A percentile compares a stretch with the other conserved stretches of the same genome.
Evolutionary conservation across 345 rosid species (phyloP).

Genomic region (Melaleuca quinquenervia): DNA sequence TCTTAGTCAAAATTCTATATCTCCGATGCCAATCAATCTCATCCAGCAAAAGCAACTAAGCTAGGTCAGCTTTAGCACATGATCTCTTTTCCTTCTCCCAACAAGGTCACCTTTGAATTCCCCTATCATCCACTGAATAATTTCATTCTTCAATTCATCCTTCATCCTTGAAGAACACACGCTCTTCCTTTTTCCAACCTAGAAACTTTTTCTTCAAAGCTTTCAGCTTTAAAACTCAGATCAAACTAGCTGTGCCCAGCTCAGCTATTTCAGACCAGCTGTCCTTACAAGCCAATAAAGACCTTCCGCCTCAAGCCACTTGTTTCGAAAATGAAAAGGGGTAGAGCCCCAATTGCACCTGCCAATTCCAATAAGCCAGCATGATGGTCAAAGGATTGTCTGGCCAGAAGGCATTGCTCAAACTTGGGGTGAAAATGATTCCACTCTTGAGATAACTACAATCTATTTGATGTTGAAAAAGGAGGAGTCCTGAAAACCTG

Average conservation of each 20-base stretch:
- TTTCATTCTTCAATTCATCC: background rate
- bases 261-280: background rate
- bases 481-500: background rate
- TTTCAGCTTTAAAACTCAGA: background rate
- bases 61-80: background rate
- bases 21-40: background rate
- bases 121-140: background rate
- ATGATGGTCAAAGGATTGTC: background rate
- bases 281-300: background rate
- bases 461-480: background rate
- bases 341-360: background rate
- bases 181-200: background rate
- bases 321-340: background rate
- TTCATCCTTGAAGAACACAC: background rate
- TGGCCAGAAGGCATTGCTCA: background rate
- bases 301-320: background rate
- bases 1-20: background rate
- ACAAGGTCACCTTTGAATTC: background rate
- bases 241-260: background rate
- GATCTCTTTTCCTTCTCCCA: background rate
- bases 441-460: background rate
- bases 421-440: background rate
- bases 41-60: background rate
- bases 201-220: background rate
- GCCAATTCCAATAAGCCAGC: background rate